phyloP scores from a whole-genome alignment of 208 protist genomes.

The Tritrichomonas musculus region DNA sequence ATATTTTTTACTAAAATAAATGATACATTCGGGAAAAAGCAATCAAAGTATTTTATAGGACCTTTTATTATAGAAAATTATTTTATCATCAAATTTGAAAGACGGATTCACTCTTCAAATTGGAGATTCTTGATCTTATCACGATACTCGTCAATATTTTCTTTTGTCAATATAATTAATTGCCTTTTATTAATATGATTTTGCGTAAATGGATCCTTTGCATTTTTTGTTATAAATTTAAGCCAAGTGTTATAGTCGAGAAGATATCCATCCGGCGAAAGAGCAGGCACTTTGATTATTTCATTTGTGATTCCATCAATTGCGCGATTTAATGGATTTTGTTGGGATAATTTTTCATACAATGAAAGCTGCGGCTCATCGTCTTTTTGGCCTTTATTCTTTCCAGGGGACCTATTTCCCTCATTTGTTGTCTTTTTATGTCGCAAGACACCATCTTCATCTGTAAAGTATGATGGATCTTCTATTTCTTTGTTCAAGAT shows the following conservation, averaged over 20 bases:
- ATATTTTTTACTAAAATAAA: no score
- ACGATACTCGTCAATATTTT: neutral
- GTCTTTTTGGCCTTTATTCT: neutral
- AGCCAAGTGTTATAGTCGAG: conserved; percentile 19
- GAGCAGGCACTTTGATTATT: neutral
- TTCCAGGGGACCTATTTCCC: neutral
- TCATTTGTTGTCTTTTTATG: neutral
- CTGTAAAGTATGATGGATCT: neutral
- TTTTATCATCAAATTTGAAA: no score
- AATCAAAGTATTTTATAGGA: no score
- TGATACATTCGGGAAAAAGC: no score
- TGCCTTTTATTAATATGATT: conserved; percentile 1
- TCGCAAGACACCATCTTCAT: neutral
- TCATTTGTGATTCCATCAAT: neutral
- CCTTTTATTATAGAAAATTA: no score
- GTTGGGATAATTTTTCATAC: neutral
- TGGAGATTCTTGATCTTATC: neutral
- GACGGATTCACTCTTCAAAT: no score
- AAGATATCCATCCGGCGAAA: neutral
- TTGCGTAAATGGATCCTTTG: neutral
- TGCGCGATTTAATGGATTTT: neutral
- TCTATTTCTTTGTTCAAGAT: neutral
- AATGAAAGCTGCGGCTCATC: neutral
- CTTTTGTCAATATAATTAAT: neutral
- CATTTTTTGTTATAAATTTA: neutral